Evolutionary conservation across 495 filamentous ascomycete species (phyloP), one percentile per base, ranked within the genome.

Genomic region (Aspergillus kassunensis): DNA sequence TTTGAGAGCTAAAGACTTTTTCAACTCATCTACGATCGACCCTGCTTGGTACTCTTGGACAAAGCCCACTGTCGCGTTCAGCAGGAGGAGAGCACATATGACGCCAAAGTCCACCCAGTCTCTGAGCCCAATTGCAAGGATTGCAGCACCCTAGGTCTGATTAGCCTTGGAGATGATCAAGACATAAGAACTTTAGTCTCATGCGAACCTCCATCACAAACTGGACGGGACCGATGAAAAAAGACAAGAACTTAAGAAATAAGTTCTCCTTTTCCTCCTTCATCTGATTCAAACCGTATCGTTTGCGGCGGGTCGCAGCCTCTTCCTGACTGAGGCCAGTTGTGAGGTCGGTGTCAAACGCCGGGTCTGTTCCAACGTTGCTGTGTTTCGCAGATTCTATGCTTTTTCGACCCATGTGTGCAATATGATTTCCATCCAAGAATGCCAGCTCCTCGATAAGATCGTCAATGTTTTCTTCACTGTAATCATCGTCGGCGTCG

Each of bases 211-310:
- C 88, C 90, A 96, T 96, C 64, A 95, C 90, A 71, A 90, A 91
- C 65, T 95, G 90, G 61, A 96, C 91, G 27, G 90, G 90, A 55
- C 90, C 90, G 57, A 91, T 77, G 72, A 96, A 95, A 74, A 86
- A 93, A 51, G 73, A 74, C 19, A 95, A 65, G 64, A 96, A 95
- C 72, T 93, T 90, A 56, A 91, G 75, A 43, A 91, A 66, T n/a
- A 89, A 64, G 58, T 89, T 92, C 64, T 86, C 82, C 70, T 90
- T 93, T 71, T 92, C 87, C 68, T 92, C 87, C 69, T 88, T 90
- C 85, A 96, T 86, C 65, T 87, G 81, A 61, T 96, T 96, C 62
- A 87, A 74, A 68, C 90, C 90, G 70, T 86, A 90, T 69, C 87
- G 90, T 67, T 80, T 88, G 43, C 88, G 82, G 25, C 88, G 82